Evolutionary conservation across 2,329 filamentous ascomycete genomes (phyloP), one percentile per base, ranked within the genome.

Genomic region (Aspergillus brunneoviolaceus): DNA sequence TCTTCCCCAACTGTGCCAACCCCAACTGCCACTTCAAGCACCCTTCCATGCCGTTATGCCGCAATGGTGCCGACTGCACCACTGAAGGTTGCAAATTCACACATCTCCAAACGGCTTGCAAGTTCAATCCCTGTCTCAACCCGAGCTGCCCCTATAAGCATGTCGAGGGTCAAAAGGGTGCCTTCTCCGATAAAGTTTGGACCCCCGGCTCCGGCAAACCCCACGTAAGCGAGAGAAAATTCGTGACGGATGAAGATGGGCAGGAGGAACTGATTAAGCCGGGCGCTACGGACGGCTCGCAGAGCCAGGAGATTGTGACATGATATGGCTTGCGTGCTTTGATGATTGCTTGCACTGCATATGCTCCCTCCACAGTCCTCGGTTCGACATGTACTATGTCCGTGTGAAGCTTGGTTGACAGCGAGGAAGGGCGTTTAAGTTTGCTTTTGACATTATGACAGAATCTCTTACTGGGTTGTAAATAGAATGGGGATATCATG

Each of bases 1-100:
- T 92, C 82, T 96, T 87, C 76, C 92, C 93, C 60, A 91, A 96
- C 78, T 96, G 92, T 81, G 89, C 91, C 53, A 97, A 98, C 75
- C 85, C 88, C 9, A 84, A 86, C 67, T 99, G 95, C 73, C 86
- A 90, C 1, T 99, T 97, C 82, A 89, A 89, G 75, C 95, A 99
- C 73, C 92, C 92, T 0, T 85, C 84, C 29, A 91, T 92, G 85
- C 91, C 92, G 6, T 83, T 91, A 25, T 99, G 95, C 80, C 88
- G 91, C 60, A 97, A 97, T 73, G 95, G 95, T 29, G 90, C 89
- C 51, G 91, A 94, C 73, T 99, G 95, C 81, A 88, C 88, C 39
- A 87, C 86, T 4, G 80, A 87, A 12, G 87, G 87, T 62, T 99
- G 95, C 85, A 92, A 92, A 68, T 99, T 96, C 73, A 93, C 91